phyloP scores from a whole-genome alignment of 2,329 filamentous ascomycete species.

The Calcarisporium arbuscula region DNA sequence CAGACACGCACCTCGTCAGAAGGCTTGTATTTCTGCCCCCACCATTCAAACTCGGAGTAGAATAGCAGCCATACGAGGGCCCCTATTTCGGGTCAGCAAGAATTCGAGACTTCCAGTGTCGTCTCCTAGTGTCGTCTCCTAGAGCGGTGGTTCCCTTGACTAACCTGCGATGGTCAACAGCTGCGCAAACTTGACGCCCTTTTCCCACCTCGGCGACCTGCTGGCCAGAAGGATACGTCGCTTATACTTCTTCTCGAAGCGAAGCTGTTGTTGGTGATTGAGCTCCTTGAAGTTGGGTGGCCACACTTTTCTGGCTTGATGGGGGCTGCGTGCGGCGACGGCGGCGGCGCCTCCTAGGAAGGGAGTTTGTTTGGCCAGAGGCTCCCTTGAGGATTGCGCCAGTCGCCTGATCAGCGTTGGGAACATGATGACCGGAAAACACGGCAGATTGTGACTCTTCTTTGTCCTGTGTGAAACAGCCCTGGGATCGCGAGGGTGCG shows the following conservation, averaged over 20 bases:
- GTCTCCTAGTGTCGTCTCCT: not conserved
- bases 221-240: slow-evolving; percentile 58
- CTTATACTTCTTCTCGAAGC: slow-evolving; percentile 74
- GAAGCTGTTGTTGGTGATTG: slow-evolving; percentile 65
- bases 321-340: slow-evolving; percentile 47
- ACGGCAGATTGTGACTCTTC: too few species aligned
- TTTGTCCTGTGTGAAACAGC: too few species aligned
- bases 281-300: slow-evolving; percentile 70
- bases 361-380: slow-evolving; percentile 19
- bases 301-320: slow-evolving; percentile 66
- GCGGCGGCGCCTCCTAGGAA: too few species aligned
- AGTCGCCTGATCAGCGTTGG: slow-evolving; percentile 27
- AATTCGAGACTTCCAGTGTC: too few species aligned
- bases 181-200: slow-evolving; percentile 59
- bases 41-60: slow-evolving; percentile 38
- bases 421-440: slow-evolving; percentile 26
- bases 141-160: slow-evolving; percentile 16
- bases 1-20: slow-evolving; percentile 30
- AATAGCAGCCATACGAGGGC: slow-evolving; percentile 32
- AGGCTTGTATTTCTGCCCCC: slow-evolving; percentile 35
- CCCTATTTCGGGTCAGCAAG: slow-evolving; percentile 17
- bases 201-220: slow-evolving; percentile 58
- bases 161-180: slow-evolving; percentile 50
- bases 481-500: too few species aligned
- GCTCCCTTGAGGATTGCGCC: slow-evolving; percentile 22